phyloP scores from a whole-genome alignment of 768 basidiomycete species.

The Termitomyces eurrhizus region DNA sequence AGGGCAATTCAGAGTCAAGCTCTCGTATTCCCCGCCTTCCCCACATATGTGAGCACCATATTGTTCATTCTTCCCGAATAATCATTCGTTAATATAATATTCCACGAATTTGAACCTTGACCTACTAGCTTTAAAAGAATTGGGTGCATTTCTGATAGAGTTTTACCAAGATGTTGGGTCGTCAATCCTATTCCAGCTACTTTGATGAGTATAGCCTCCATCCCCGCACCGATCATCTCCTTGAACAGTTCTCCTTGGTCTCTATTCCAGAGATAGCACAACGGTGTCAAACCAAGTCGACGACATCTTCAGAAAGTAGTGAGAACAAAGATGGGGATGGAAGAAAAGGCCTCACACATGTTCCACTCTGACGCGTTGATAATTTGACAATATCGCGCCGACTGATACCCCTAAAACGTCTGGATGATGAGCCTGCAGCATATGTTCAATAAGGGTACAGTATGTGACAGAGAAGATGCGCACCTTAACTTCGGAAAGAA shows the following conservation, averaged over 20 bases:
- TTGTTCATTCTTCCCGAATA: slow-evolving; percentile 52
- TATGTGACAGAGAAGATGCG: slow-evolving; percentile 5
- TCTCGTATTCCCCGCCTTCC: slow-evolving; percentile 98
- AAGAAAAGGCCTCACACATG: slow-evolving; percentile 72
- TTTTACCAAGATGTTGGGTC: slow-evolving; percentile 72
- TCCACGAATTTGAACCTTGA: slow-evolving; percentile 14
- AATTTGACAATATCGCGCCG: slow-evolving; percentile 96
- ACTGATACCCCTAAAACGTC: slow-evolving; percentile 86
- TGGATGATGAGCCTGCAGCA: slow-evolving; percentile 62
- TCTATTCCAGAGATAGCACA: slow-evolving; percentile 93
- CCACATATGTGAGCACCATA: slow-evolving; percentile 95
- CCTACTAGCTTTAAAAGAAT: slow-evolving; percentile 68
- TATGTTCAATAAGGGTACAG: background rate
- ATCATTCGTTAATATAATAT: background rate
- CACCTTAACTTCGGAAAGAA: slow-evolving; percentile 79
- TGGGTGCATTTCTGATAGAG: slow-evolving; percentile 68
- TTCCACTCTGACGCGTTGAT: slow-evolving; percentile 94
- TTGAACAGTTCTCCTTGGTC: slow-evolving; percentile 80
- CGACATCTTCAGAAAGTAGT: slow-evolving; percentile 46
- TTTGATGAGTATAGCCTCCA: slow-evolving; percentile 88
- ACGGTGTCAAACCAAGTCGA: slow-evolving; percentile 71
- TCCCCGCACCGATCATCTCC: slow-evolving; percentile 79
- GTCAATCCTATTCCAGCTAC: slow-evolving; percentile 92
- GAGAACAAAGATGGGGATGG: background rate
- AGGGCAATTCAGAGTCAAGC: slow-evolving; percentile 85